Base-by-base conservation (phyloP, 805 yeast species). In the Groenewaldozyma tartarivorans region DNA sequence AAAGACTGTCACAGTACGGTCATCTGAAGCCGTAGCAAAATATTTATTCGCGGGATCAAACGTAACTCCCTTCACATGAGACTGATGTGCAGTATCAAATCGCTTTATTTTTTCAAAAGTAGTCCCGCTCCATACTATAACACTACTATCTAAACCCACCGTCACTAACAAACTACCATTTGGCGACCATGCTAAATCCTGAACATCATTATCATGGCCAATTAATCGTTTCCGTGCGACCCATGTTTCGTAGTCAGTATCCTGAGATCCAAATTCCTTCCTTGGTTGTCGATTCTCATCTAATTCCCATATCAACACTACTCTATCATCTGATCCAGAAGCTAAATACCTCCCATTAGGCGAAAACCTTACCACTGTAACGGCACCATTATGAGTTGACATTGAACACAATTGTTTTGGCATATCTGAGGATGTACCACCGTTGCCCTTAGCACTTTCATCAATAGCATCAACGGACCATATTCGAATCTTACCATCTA, bases 21-120 rank as follows among this genome's bases (percentile, higher is more conserved):
- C 99, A 61, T 92, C 99, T 1, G 95, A 83, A 18, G 94, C 88
- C 0, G 99, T 90, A 5, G 95, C 96, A 65, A 92, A 92, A 60
- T 86, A 92, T 63, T 92, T 92, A 60, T 87, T 87, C 2, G 98
- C 98, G 0, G 99, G 99, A 58, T 92, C 99, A 61, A 92, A 92
- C 1, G 90, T 90, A 9, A 92, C 84, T 43, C 98, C 97, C 61
- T 92, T 92, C 20, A 92, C 96, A 64, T 84, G 90, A 2, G 95
- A 83, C 56, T 86, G 94, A 59, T 92, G 98, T 18, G 87, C 80
- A 7, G 29, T 24, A 54, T 90, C 96, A 52, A 86, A 83, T 24
- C 95, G 67, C 57, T 85, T 86, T 42, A 90, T 75, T 48, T 85
- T 74, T 62, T 92, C 94, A 67, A 92, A 87, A 0, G 96, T 90